Conservation (phyloP, 2,329 filamentous ascomycete species). For the Niveomyces coronatus region DNA sequence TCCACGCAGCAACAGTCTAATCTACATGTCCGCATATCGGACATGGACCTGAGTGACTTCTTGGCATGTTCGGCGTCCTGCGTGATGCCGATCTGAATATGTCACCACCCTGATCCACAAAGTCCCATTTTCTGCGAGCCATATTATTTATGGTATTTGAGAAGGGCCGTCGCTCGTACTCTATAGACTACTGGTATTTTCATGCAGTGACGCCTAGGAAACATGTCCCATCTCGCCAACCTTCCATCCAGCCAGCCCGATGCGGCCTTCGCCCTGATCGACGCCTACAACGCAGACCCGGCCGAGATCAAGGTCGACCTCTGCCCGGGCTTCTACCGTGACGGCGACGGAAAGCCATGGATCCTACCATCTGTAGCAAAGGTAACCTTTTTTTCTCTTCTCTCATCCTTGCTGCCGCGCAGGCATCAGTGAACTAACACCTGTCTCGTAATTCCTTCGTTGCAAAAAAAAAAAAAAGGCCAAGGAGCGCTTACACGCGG, state of each 20-base stretch:
- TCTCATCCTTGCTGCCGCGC: too few relatives aligned
- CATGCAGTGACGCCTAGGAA: too few relatives aligned
- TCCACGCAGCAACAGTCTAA: too few relatives aligned
- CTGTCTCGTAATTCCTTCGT: background rate
- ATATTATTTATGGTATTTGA: too few relatives aligned
- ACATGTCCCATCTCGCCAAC: background rate
- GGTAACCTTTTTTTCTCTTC: background rate
- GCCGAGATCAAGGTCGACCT: background rate
- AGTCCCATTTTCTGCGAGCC: too few relatives aligned
- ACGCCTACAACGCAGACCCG: background rate
- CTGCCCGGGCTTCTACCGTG: background rate
- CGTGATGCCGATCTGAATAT: too few relatives aligned
- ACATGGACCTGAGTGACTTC: too few relatives aligned
- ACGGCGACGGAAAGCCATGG: background rate
- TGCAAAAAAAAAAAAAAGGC: background rate
- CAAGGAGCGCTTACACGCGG: background rate
- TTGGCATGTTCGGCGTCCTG: too few relatives aligned
- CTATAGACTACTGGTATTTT: too few relatives aligned
- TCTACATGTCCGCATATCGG: too few relatives aligned
- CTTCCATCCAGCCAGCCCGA: background rate
- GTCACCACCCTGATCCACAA: too few relatives aligned
- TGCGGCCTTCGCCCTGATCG: background rate
- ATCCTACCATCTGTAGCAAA: background rate
- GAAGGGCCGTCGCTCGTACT: too few relatives aligned
- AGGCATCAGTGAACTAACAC: background rate